Conservation (phyloP, 371 early-diverging fungal genomes). For the Blyttiomyces sp. region DNA sequence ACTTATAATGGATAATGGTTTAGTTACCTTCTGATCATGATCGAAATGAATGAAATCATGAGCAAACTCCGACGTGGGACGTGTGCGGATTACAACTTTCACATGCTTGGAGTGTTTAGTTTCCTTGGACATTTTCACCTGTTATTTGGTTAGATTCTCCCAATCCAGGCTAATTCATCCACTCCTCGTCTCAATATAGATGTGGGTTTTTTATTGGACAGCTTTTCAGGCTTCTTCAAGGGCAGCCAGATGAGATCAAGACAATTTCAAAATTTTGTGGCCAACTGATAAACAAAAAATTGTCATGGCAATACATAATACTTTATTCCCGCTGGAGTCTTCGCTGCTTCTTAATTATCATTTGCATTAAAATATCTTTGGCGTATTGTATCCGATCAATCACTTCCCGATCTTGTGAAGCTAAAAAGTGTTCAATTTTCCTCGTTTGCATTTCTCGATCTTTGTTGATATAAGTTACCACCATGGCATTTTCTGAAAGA, state of each 20-base stretch:
- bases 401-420: conserved; percentile 15
- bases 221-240: too few relatives aligned
- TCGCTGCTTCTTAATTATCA: conserved; percentile 27
- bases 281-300: too few relatives aligned
- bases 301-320: too few relatives aligned
- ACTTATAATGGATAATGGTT: neutral
- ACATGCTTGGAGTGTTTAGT: conserved; percentile 51
- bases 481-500: conserved; percentile 49
- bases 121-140: too few relatives aligned
- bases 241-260: too few relatives aligned
- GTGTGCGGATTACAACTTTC: conserved; percentile 47
- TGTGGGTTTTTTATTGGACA: too few relatives aligned
- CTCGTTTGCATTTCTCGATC: conserved; percentile 34
- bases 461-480: conserved; percentile 53
- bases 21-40: conserved; percentile 39
- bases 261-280: too few relatives aligned
- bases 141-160: too few relatives aligned
- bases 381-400: conserved; percentile 32
- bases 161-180: too few relatives aligned
- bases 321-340: too few relatives aligned
- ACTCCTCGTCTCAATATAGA: too few relatives aligned
- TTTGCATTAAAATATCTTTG: conserved; percentile 35
- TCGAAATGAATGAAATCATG: conserved; percentile 41
- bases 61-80: conserved; percentile 51
- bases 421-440: conserved; percentile 18